A percentile compares a stretch with the other conserved stretches of the same genome.
Conservation (phyloP, 257 asterid genomes). For the Henckelia pumila region DNA sequence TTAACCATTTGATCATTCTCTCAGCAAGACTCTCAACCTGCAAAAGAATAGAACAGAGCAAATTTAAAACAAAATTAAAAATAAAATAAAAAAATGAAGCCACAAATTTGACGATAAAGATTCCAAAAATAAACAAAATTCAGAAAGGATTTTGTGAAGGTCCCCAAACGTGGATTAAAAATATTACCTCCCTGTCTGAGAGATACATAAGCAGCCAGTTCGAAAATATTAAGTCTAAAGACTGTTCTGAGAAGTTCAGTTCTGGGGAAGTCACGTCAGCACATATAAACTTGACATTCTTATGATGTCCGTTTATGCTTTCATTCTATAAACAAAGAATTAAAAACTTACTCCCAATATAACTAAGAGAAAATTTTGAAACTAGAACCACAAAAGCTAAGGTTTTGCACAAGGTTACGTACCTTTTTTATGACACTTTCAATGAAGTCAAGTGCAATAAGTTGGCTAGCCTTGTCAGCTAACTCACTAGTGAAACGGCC, state of each 20-base stretch:
- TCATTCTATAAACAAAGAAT: slow-evolving; percentile 61
- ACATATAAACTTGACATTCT: slow-evolving; percentile 77
- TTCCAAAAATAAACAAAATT: background rate
- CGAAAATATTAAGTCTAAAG: slow-evolving; percentile 80
- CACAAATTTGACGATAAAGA: background rate
- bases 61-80: background rate
- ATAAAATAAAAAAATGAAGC: background rate
- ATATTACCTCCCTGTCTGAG: slow-evolving; percentile 76
- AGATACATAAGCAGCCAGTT: slow-evolving; percentile 98
- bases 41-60: slow-evolving; percentile 19
- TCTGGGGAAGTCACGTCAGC: slow-evolving; percentile 90
- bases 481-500: slow-evolving; percentile 96
- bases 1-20: slow-evolving; percentile 87
- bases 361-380: background rate
- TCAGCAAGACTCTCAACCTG: slow-evolving; percentile 71
- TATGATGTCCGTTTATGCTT: slow-evolving; percentile 54
- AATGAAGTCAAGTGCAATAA: slow-evolving; percentile 83
- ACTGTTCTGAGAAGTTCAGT: slow-evolving; percentile 63
- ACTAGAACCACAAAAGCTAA: slow-evolving; percentile 15
- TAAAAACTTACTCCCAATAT: background rate
- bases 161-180: slow-evolving; percentile 6
- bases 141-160: background rate
- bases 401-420: slow-evolving; percentile 13
- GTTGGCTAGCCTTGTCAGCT: slow-evolving; percentile 63
- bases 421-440: slow-evolving; percentile 82